Conservation (phyloP, 139 green algal genomes). For the Chlamydomonas applanata region DNA sequence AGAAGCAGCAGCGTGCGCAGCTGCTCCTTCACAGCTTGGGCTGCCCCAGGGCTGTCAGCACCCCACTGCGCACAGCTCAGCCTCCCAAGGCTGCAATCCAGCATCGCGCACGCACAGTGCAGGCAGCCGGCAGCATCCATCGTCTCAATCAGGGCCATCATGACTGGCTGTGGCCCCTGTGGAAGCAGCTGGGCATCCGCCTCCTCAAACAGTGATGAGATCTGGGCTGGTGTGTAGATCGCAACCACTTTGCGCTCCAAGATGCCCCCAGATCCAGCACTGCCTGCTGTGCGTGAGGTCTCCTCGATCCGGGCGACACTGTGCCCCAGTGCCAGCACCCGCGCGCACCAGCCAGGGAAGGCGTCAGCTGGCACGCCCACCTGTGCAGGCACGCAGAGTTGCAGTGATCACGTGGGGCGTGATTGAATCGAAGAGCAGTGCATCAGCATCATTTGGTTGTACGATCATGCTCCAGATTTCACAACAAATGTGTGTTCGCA, state of each 20-base stretch:
- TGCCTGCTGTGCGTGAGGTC: background rate
- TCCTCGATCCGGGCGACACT: background rate
- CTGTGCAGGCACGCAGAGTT: no score
- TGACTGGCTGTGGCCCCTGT: background rate
- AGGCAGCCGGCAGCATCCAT: background rate
- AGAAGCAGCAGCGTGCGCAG: background rate
- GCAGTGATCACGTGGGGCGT: no score
- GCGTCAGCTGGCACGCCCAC: background rate
- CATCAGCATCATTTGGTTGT: background rate
- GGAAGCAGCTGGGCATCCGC: background rate
- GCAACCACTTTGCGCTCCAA: conserved; percentile 44
- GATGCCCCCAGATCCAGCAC: conserved; percentile 26
- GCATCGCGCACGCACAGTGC: background rate
- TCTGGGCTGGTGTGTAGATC: conserved; percentile 57
- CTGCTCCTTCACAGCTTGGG: background rate
- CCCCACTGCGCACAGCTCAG: no score
- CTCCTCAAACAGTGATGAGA: background rate
- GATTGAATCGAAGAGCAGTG: no score
- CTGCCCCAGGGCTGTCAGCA: background rate
- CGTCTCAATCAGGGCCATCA: background rate
- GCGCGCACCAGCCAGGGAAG: background rate
- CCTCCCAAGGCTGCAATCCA: no score
- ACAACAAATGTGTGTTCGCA: background rate
- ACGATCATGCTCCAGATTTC: background rate
- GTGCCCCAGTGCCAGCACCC: background rate